Conservation (phyloP, 1,139 yeast species). For the Blastobotrys niveus region DNA sequence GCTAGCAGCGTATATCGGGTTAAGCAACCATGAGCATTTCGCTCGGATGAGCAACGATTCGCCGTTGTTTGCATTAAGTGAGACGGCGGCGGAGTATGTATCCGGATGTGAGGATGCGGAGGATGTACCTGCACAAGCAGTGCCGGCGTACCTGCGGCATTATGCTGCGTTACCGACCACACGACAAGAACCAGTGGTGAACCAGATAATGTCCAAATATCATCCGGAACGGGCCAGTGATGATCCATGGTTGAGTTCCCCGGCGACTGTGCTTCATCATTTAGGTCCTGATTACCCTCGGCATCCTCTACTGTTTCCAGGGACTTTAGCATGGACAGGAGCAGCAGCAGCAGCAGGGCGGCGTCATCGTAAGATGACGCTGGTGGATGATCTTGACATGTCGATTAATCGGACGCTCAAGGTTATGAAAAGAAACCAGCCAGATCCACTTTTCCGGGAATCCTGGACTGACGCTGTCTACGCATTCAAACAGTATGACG, state of each 20-base stretch:
- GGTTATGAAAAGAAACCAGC: not conserved
- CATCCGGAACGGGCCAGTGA: constrained; percentile 21
- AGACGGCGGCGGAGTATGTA: not conserved
- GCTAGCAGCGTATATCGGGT: constrained; percentile 8
- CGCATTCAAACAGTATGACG: constrained; percentile 10
- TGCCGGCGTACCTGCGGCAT: constrained; percentile 1
- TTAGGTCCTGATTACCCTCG: not conserved
- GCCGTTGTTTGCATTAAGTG: constrained; percentile 4
- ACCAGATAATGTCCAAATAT: constrained; percentile 16
- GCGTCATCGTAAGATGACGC: too few relatives aligned
- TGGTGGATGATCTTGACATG: not conserved
- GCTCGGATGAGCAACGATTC: constrained; percentile 2
- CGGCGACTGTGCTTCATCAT: not conserved
- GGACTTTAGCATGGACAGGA: constrained; percentile 1
- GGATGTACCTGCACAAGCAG: not conserved
- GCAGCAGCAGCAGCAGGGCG: not conserved
- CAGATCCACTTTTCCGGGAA: constrained; percentile 3
- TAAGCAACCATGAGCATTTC: constrained; percentile 2
- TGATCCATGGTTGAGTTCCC: constrained; percentile 19
- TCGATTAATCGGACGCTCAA: not conserved
- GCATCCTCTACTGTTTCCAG: constrained; percentile 16
- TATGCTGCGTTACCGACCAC: constrained; percentile 25
- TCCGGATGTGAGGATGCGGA: not conserved
- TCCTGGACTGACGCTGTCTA: not conserved
- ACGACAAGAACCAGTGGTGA: constrained; percentile 19